Evolutionary conservation across 108 stramenopile genomes (phyloP).

Genomic region (Nitzschia putrida): DNA sequence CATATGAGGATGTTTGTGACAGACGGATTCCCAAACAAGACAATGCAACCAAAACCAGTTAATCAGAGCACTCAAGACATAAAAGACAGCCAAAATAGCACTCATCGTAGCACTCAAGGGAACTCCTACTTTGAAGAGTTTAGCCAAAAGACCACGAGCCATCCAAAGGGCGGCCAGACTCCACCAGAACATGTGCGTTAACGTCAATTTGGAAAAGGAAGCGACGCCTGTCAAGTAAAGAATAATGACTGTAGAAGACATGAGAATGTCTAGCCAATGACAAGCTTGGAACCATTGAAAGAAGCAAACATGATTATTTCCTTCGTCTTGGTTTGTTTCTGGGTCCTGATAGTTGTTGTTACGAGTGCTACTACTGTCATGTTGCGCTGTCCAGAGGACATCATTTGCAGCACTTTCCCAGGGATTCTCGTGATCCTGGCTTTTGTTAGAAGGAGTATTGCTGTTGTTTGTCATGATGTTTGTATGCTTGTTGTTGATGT

Average conservation of each 20-base stretch:
- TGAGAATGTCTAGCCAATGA: slow-evolving; percentile 14
- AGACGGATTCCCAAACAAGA: not conserved
- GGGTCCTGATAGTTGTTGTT: not conserved
- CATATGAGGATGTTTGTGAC: not conserved
- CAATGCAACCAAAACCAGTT: not conserved
- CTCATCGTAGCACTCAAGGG: slow-evolving; percentile 9
- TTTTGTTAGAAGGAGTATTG: too few species aligned
- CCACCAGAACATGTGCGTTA: not conserved
- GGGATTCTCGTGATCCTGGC: slow-evolving; percentile 14
- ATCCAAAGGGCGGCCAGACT: slow-evolving; percentile 1
- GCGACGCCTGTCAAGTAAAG: not conserved
- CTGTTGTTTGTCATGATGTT: too few species aligned
- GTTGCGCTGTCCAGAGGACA: slow-evolving; percentile 4
- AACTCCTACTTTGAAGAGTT: slow-evolving; percentile 4
- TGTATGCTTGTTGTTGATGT: too few species aligned
- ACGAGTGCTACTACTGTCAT: not conserved
- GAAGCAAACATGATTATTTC: not conserved
- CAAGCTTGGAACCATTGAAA: slow-evolving; percentile 16
- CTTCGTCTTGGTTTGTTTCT: too few species aligned
- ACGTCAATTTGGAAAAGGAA: not conserved
- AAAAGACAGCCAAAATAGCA: not conserved
- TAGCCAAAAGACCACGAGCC: slow-evolving; percentile 17
- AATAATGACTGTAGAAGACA: not conserved
- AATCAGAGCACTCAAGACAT: not conserved
- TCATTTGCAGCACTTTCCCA: slow-evolving; percentile 41